Conservation (phyloP, 1,284 basidiomycete genomes). For the Ustilago tritici region DNA sequence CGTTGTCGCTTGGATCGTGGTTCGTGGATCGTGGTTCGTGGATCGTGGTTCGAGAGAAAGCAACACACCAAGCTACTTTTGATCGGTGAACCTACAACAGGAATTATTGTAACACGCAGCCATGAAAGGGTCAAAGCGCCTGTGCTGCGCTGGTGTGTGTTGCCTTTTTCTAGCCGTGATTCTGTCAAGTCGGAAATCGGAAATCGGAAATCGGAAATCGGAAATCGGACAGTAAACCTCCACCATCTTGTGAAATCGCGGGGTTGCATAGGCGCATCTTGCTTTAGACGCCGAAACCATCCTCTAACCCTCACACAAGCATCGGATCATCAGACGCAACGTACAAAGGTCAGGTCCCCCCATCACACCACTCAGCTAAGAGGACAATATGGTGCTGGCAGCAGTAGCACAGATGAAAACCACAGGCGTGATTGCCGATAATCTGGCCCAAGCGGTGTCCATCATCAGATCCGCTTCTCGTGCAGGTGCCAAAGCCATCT, state of each 20-base stretch:
- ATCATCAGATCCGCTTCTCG: constrained; percentile 68
- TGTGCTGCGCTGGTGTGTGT: background rate
- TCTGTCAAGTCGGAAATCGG: background rate
- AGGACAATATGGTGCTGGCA: constrained; percentile 53
- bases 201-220: background rate
- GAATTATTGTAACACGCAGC: background rate
- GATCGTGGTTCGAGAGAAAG: background rate
- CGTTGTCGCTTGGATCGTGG: too few relatives aligned
- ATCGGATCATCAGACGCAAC: too few relatives aligned
- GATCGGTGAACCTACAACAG: background rate
- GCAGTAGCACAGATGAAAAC: constrained; percentile 65
- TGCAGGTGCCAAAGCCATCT: constrained; percentile 71
- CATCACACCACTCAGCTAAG: background rate
- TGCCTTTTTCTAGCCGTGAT: background rate
- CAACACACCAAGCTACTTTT: background rate
- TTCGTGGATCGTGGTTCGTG: too few relatives aligned
- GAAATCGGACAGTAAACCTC: background rate
- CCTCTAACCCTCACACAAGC: background rate
- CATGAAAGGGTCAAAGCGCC: background rate
- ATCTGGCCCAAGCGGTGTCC: constrained; percentile 42
- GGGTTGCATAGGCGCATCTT: background rate
- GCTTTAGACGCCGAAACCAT: background rate
- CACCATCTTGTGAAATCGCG: background rate
- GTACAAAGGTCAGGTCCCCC: background rate
- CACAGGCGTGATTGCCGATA: constrained; percentile 59